Base-by-base conservation (phyloP, 257 asterid species). In the Vinca minor region DNA sequence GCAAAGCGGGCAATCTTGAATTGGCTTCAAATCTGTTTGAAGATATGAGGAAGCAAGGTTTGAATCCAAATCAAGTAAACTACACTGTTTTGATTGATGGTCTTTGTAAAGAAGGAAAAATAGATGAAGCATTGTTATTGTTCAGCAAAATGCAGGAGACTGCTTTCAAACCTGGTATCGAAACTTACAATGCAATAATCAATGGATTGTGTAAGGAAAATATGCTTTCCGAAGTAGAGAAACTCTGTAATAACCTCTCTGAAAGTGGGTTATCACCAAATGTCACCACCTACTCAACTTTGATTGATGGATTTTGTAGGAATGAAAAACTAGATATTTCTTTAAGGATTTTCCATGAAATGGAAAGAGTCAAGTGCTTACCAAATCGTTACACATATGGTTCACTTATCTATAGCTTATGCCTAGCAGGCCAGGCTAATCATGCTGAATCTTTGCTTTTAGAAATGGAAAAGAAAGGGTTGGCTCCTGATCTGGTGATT, bases 241-340 rank as follows among this genome's bases (percentile, higher is more conserved):
- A 71, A 67, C 71, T 86, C 48, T 83, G 74, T 52, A 68, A 66
- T 74, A 76, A 82, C 77, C 79, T 91, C 78, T 52, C 78, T 36
- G 88, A 82, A 79, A 77, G 59, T 36, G 95, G 91, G 59, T 71
- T 85, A 55, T 77, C 76, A 57, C 89, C 95, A 53, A 91, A 83
- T 77, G 87, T 88, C 60, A 81, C 86, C 41, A 91, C 96, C 25
- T 91, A 88, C 76, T 78, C 92, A 59, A 81, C 89, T 64, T 62
- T 91, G 76, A 76, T 91, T 64, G 86, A 88, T 71, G 96, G 95
- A 49, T 86, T 88, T 73, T 86, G 95, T 73, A 85, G 79, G 83
- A 83, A 78, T 54, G 84, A 80, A 18, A 84, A 77, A 67, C 75
- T 76, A 38, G 69, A 73, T 63, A 78, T 82, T 63, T 95, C 98